Conservation (phyloP, 257 asterid species). For the Capsicum baccatum region DNA sequence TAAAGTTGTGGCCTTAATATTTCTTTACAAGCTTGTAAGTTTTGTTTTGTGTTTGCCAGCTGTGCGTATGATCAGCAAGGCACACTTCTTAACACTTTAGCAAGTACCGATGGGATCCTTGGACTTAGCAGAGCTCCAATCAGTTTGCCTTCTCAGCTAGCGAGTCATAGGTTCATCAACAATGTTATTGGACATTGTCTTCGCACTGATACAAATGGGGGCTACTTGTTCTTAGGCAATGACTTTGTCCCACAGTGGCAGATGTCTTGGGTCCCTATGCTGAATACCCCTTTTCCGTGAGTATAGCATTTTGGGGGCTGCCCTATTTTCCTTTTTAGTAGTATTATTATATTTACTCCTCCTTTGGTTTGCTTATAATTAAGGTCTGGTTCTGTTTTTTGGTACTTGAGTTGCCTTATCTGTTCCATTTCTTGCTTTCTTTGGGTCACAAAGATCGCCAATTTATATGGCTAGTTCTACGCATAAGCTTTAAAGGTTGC, state of each 20-base stretch:
- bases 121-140: constrained; percentile 74
- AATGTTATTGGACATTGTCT: constrained; percentile 79
- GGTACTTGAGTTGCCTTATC: neutral
- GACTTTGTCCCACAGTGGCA: constrained; percentile 70
- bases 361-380: neutral
- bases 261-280: constrained; percentile 75
- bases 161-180: constrained; percentile 56
- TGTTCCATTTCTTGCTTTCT: neutral
- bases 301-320: constrained; percentile 32
- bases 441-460: neutral
- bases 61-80: constrained; percentile 90
- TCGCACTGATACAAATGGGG: constrained; percentile 56
- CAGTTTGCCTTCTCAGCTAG: constrained; percentile 77
- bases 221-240: constrained; percentile 75
- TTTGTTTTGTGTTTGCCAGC: constrained; percentile 43
- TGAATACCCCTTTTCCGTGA: constrained; percentile 55
- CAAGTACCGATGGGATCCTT: constrained; percentile 76
- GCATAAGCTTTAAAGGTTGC: neutral
- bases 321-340: neutral
- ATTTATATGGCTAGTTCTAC: neutral
- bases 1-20: constrained; percentile 17
- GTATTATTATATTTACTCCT: neutral
- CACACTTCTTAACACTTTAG: constrained; percentile 60
- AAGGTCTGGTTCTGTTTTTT: neutral
- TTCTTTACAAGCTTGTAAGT: constrained; percentile 23